These are phyloP conservation scores for Trametopsis cervina DNA, from an alignment of 768 basidiomycete species.

Conservation along the genomic window DNA sequence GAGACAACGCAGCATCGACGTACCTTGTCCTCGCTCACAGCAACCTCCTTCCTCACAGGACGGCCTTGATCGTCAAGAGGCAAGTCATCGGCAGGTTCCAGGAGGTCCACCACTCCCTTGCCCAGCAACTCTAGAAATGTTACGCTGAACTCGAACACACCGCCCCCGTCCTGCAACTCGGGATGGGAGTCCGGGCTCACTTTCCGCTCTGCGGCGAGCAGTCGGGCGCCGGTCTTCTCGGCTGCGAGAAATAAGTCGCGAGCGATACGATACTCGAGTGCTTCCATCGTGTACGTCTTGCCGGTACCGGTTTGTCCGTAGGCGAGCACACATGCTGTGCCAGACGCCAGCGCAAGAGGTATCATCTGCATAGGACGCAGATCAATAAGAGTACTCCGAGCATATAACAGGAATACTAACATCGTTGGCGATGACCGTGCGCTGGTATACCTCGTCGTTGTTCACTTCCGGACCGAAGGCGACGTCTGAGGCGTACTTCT, in stretches of 20 bases:
- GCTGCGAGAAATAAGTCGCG: constrained; percentile 27
- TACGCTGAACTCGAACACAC: constrained; percentile 25
- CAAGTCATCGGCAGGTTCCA: constrained; percentile 18
- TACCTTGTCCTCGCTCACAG: constrained; percentile 28
- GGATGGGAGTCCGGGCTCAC: not conserved
- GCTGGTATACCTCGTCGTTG: constrained; percentile 31
- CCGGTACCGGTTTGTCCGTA: constrained; percentile 29
- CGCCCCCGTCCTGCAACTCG: constrained; percentile 2
- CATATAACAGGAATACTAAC: constrained; percentile 13
- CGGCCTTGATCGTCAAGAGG: constrained; percentile 21
- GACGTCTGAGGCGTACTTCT: constrained; percentile 27
- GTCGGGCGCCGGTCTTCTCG: constrained; percentile 14
- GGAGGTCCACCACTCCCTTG: constrained; percentile 25
- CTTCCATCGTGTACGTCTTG: constrained; percentile 30
- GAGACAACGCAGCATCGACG: not conserved
- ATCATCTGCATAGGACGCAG: constrained; percentile 19
- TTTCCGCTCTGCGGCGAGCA: constrained; percentile 15
- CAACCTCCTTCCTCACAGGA: constrained; percentile 22
- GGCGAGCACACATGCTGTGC: constrained; percentile 27
- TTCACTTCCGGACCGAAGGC: constrained; percentile 26
- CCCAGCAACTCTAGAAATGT: constrained; percentile 30
- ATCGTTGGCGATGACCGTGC: constrained; percentile 25
- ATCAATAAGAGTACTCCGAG: not conserved
- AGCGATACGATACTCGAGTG: constrained; percentile 27
- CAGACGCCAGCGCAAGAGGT: constrained; percentile 24